Conservation (phyloP, 1,139 yeast genomes). For the Diutina mesorugosa region DNA sequence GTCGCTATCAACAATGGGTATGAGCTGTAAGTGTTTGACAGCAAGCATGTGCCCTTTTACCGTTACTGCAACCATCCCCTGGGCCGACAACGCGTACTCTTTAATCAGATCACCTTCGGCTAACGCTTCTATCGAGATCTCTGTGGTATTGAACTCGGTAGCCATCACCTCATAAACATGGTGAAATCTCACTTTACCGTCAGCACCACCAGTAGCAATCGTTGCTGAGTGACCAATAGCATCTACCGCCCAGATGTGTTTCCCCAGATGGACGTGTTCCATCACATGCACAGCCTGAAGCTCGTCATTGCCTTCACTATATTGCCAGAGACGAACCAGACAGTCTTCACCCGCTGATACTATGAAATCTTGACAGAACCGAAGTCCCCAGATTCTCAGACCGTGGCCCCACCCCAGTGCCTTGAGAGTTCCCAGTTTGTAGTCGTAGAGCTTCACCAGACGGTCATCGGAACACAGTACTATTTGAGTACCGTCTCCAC, state of each 20-base stretch:
- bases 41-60: not conserved
- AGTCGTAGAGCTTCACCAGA: constrained; percentile 66
- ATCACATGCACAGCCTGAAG: constrained; percentile 21
- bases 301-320: constrained; percentile 11
- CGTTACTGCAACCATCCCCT: not conserved
- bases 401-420: constrained; percentile 95
- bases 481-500: constrained; percentile 38
- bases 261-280: constrained; percentile 63
- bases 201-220: constrained; percentile 78
- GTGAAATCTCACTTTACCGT: constrained; percentile 62
- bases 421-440: constrained; percentile 38
- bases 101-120: not conserved
- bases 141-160: constrained; percentile 5
- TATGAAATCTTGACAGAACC: constrained; percentile 32
- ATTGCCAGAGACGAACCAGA: constrained; percentile 72
- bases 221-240: constrained; percentile 27
- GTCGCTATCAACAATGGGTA: not conserved
- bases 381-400: constrained; percentile 81
- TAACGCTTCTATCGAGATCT: constrained; percentile 14
- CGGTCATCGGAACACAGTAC: constrained; percentile 91
- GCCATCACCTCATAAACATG: constrained; percentile 21
- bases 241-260: constrained; percentile 72
- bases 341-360: constrained; percentile 81
- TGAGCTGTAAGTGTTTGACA: no score
- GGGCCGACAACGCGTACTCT: not conserved